Base-by-base conservation (phyloP, 2,329 filamentous ascomycete species). In the Sclerotinia trifoliorum region DNA sequence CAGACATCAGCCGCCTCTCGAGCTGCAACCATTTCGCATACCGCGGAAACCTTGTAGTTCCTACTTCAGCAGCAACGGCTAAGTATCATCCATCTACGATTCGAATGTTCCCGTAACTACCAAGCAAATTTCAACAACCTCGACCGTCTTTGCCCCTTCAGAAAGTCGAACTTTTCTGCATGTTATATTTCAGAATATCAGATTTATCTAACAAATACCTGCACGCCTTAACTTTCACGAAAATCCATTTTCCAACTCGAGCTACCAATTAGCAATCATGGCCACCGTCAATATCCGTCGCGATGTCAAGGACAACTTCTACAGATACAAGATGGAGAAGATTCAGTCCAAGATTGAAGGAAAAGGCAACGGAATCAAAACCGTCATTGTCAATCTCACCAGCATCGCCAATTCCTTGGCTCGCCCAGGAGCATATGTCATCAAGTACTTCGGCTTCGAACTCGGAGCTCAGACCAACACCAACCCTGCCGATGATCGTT, bases 251-350 rank as follows among this genome's bases (percentile, higher is more conserved):
- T 69, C 69, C 70, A 68, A 58, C 63, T 66, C 68, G 67, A 70
- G 39, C 32, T 68, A 51, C 46, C 29, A 26, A 69, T 70, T 81
- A 83, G 83, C 83, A 88, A 93, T 77, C 82, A 98, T 98, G 95
- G 90, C 92, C 87, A 94, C 92, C 84, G 86, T 99, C 88, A 99
- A 99, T 84, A 94, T 98, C 83, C 94, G 94, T 82, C 93, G 92
- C 83, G 94, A 98, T 91, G 90, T 97, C 84, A 90, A 90, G 85
- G 95, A 99, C 84, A 91, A 91, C 83, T 99, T 97, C 89, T 99
- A 99, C 85, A 95, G 95, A 81, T 99, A 99, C 90, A 99, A 99
- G 89, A 99, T 99, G 95, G 95, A 98, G 85, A 90, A 89, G 77
- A 85, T 99, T 80, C 93, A 96, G 86, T 97, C 95, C 81, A 99